Base-by-base conservation (phyloP, 78 protist genomes). In the Isochrysis galbana region DNA sequence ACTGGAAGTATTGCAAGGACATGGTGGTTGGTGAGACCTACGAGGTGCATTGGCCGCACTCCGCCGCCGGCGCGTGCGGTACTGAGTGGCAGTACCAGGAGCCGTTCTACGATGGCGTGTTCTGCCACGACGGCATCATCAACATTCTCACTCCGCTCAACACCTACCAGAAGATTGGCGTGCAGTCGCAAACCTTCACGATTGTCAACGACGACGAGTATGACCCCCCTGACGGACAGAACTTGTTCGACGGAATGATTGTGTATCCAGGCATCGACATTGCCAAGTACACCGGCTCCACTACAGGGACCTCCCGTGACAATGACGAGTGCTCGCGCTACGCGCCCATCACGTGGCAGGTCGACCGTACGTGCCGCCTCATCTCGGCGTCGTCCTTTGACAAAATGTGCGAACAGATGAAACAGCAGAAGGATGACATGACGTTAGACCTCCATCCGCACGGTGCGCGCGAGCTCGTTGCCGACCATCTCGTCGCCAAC, bases 21-120 rank as follows among this genome's bases (percentile, higher is more conserved):
- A 78, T 78, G 87, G 84, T 45, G 22, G 87, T 78, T 5, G 87
- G 87, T 32, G 46, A 41, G 47, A 78, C 87, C 32, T 78, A 78
- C 87, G 87, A 78, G 48, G 23, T 78, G 54, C 87, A 78, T 48
- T 78, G 87, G 87, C 87, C 87, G 34, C 87, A 78, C 87, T 78
- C 87, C 38, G 46, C 87, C 34, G 47, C 48, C 32, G 87, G 87
- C 87, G 87, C 87, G 47, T 78, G 87, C 87, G 87, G 87, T 21
- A 78, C 87, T 14, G 19, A 38, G 47, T 78, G 48, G 51, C 87
- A 78, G 87, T 11, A 11, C 32, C 87, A 78, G 87, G 4, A 45
- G 87, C 87, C 46, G 32, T 78, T 78, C 48, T 2, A 41, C 4
- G 87, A 78, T 48, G 84, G 84, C 25, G 84, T 77, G 22, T 77